A percentile compares a stretch with the other conserved stretches of the same genome.
Conservation (phyloP, 768 basidiomycete species). For the Boletales sp. region DNA sequence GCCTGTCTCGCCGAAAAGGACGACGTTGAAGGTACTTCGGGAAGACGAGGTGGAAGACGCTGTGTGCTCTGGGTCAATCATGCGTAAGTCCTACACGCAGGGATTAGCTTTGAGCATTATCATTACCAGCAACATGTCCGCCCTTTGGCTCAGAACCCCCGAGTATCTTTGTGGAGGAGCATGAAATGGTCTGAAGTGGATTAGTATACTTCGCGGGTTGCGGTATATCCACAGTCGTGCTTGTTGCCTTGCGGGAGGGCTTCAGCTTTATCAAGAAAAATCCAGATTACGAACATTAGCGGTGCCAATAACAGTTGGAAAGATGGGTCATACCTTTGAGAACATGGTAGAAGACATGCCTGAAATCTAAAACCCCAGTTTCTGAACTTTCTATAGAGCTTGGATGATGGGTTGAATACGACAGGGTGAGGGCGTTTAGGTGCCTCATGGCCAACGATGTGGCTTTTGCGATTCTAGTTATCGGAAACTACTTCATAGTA, state of each 20-base stretch:
- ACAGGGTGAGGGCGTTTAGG: constrained; percentile 1
- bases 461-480: not conserved
- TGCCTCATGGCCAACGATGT: constrained; percentile 26
- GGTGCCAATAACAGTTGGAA: not conserved
- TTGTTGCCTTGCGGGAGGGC: not conserved
- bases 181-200: not conserved
- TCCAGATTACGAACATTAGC: constrained; percentile 2
- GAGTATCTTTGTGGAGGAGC: not conserved
- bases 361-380: not conserved
- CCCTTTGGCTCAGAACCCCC: not conserved
- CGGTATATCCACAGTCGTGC: too few relatives aligned
- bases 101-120: not conserved
- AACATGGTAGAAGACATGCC: constrained; percentile 5
- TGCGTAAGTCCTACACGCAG: constrained; percentile 4
- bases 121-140: constrained; percentile 7
- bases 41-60: too few relatives aligned
- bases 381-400: too few relatives aligned
- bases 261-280: constrained; percentile 4
- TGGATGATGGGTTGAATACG: constrained; percentile 4
- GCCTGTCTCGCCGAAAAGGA: too few relatives aligned
- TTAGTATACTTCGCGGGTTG: not conserved
- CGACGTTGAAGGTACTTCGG: too few relatives aligned
- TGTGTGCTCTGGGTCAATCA: too few relatives aligned
- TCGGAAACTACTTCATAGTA: too few relatives aligned
- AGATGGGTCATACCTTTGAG: constrained; percentile 8